Evolutionary conservation across 306 rosid genomes (phyloP), one percentile per base, ranked within the genome.

Genomic region (Abrus precatorius): DNA sequence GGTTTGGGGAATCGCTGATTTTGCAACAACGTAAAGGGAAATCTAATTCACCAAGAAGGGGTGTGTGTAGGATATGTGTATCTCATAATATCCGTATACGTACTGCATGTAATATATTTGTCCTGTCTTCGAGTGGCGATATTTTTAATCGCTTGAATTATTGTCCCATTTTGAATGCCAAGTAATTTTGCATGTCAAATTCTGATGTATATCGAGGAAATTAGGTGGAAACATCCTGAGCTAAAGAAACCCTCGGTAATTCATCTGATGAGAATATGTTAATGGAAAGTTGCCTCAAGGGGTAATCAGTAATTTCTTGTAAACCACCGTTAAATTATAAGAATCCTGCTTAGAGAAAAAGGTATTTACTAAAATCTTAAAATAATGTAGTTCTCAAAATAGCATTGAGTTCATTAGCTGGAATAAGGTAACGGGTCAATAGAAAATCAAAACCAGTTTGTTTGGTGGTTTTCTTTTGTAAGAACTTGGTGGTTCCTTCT

Each of bases 1-100:
- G 69, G 49, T 28, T n/a, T 40, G 50, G 56, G 48, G 55, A 52
- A 62, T 74, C 76, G 38, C 54, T 79, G 34, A 74, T 74, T 45
- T 69, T 44, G 33, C 45, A 69, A 29, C 79, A 56, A 28, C 75
- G 61, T 70, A 54, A 28, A 61, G 68, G 52, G 59, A 70, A 60
- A 79, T 55, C 10, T 50, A 11, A 59, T 76, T 69, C 61, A 76
- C 43, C 28, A 2, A 3, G 28, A 29, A 43, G 36, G 13, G 5
- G 13, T 0, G n/a, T 12, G 45, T n/a, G 72, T 36, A 75, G 52
- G 67, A 60, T 59, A 38, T 5, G 62, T 36, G 59, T 34, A 41
- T 64, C 56, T 53, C 40, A 3, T 68, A 30, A 30, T 59, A 47
- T 47, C 13, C 48, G 47, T 5, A 44, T 69, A 69, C 60, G 40